Percentiles rank a stretch among this genome's conserved stretches.
Evolutionary conservation across 2,329 filamentous ascomycete species (phyloP).

Genomic region (Cryphonectria carpinicola): DNA sequence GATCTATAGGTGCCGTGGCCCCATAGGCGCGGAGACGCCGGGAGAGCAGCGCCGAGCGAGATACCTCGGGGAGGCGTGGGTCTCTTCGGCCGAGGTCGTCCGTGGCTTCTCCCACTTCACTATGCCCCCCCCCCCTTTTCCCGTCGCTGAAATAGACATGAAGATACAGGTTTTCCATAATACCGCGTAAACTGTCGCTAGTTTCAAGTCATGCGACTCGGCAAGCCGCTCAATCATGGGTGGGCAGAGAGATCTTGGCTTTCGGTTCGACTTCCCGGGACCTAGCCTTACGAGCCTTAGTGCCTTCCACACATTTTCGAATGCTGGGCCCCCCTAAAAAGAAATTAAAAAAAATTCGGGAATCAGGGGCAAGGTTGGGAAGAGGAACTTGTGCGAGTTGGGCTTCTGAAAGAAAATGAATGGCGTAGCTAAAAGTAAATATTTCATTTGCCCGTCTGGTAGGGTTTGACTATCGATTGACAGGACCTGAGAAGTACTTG

Average conservation of each 20-base stretch:
- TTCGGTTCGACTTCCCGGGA: background rate
- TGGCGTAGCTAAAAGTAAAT: background rate
- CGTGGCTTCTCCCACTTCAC: background rate
- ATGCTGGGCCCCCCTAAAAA: background rate
- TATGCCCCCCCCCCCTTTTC: background rate
- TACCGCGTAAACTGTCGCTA: background rate
- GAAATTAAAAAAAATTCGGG: background rate
- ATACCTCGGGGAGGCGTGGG: background rate
- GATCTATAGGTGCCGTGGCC: background rate
- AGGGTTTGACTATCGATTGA: background rate
- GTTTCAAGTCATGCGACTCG: background rate
- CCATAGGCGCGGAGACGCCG: constrained; percentile 6
- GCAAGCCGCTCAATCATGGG: background rate
- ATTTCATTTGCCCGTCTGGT: background rate
- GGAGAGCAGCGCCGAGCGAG: background rate
- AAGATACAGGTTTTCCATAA: background rate
- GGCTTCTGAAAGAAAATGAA: background rate
- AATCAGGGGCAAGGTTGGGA: background rate
- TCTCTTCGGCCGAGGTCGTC: background rate
- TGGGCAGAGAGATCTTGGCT: background rate
- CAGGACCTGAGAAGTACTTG: background rate
- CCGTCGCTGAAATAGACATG: background rate
- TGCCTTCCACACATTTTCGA: background rate
- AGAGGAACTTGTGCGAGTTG: background rate
- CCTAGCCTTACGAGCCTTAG: background rate